Conservation (phyloP, 352 stramenopile genomes). For the Globisporangium sylvaticum region DNA sequence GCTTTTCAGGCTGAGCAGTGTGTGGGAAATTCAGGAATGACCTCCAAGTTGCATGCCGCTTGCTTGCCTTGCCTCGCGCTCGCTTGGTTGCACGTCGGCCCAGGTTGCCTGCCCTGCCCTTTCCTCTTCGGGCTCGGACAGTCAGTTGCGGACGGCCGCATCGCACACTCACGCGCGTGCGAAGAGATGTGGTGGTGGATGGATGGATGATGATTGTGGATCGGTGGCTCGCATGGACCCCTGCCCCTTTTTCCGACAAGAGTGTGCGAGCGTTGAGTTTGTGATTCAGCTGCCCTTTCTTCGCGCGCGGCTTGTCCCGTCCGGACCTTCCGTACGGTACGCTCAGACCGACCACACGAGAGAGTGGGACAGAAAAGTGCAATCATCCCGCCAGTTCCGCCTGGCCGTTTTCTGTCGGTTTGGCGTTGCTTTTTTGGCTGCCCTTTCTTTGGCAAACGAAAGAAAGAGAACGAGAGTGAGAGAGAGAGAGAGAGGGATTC, state of each 20-base stretch:
- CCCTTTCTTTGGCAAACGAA: background rate
- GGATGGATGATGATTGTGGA: constrained; percentile 1
- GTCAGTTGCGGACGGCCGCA: constrained; percentile 1
- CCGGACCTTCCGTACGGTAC: background rate
- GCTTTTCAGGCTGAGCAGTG: background rate
- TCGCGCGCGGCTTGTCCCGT: background rate
- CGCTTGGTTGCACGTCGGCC: background rate
- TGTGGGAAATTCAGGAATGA: constrained; percentile 1
- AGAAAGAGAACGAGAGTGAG: background rate
- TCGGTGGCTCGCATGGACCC: background rate
- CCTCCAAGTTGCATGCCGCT: background rate
- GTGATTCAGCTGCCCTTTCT: background rate
- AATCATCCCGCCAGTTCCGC: background rate
- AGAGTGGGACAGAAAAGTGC: constrained; percentile 4
- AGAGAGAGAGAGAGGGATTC: no score
- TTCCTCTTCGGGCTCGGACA: background rate
- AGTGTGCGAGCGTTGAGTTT: background rate
- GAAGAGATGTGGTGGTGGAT: background rate
- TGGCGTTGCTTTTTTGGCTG: background rate
- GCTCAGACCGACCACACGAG: background rate
- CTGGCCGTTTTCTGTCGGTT: background rate
- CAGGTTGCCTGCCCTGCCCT: background rate
- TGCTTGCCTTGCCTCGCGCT: background rate
- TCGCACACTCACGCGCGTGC: background rate
- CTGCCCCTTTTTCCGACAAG: background rate